Percentiles rank a stretch among this genome's conserved stretches.
Conservation (phyloP, 345 rosid genomes). For the Eucalyptus tenuipes region DNA sequence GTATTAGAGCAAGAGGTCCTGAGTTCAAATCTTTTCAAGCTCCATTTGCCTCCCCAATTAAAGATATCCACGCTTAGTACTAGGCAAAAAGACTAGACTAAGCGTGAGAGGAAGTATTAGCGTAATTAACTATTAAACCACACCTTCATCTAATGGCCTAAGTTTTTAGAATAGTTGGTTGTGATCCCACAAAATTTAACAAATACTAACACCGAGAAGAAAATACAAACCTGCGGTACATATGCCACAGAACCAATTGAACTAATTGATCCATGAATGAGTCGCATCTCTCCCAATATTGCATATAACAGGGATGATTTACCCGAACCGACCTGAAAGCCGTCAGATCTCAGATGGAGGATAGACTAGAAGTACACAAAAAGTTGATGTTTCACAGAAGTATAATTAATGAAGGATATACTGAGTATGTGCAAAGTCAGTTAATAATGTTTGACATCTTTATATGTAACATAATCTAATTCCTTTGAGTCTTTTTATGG, state of each 20-base stretch:
- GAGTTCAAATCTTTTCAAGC: too few relatives aligned
- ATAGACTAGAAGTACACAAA: background rate
- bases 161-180: too few relatives aligned
- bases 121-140: too few relatives aligned
- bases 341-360: background rate
- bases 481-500: background rate
- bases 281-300: conserved; percentile 57
- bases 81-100: too few relatives aligned
- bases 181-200: too few relatives aligned
- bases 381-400: background rate
- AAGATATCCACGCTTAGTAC: too few relatives aligned
- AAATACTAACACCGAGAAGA: background rate
- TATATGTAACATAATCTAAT: background rate
- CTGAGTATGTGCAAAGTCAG: background rate
- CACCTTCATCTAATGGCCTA: too few relatives aligned
- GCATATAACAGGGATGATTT: conserved; percentile 81
- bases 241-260: conserved; percentile 57
- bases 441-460: background rate
- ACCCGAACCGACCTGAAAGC: conserved; percentile 86
- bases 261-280: conserved; percentile 47
- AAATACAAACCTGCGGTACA: conserved; percentile 71
- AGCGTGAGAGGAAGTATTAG: too few relatives aligned
- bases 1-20: too few relatives aligned
- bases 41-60: too few relatives aligned
- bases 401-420: background rate